A percentile compares a stretch with the other conserved stretches of the same genome.
phyloP scores from a whole-genome alignment of 495 filamentous ascomycete species.

The Lasiosphaeriaceae sp. region DNA sequence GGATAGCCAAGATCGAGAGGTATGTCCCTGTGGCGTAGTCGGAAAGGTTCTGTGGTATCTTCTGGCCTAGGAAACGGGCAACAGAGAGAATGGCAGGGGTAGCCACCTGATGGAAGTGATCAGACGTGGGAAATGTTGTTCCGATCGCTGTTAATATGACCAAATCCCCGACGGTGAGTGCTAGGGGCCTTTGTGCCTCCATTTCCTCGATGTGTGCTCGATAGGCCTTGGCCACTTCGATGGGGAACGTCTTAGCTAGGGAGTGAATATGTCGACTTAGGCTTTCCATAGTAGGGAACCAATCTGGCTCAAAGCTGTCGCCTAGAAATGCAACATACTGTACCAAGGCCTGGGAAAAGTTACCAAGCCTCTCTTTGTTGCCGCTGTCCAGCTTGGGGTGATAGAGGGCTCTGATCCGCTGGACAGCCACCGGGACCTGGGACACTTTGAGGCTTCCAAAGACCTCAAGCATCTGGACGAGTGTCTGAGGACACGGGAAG shows the following conservation, averaged over 20 bases:
- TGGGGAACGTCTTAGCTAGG: constrained; percentile 74
- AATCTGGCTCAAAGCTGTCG: constrained; percentile 35
- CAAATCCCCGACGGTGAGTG: constrained; percentile 69
- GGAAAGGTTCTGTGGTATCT: constrained; percentile 54
- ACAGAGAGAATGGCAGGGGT: constrained; percentile 85
- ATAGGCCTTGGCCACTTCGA: constrained; percentile 72
- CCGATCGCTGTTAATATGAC: constrained; percentile 76
- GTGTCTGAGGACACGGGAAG: constrained; percentile 75
- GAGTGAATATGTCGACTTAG: constrained; percentile 51
- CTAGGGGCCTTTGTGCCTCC: constrained; percentile 54
- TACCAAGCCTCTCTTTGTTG: constrained; percentile 78
- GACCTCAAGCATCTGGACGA: constrained; percentile 66
- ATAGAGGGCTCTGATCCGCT: constrained; percentile 81
- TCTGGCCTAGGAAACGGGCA: constrained; percentile 76
- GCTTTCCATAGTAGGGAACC: constrained; percentile 36
- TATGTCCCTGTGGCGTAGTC: constrained; percentile 76
- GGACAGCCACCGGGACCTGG: constrained; percentile 74
- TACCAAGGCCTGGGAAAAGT: constrained; percentile 71
- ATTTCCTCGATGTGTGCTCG: constrained; percentile 66
- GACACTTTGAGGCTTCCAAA: constrained; percentile 53
- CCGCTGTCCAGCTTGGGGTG: constrained; percentile 79
- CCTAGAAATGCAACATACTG: constrained; percentile 71
- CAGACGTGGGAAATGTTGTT: constrained; percentile 86
- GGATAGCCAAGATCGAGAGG: constrained; percentile 66
- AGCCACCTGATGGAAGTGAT: constrained; percentile 91